A percentile compares a stretch with the other conserved stretches of the same genome.
Conservation (phyloP, 2,329 filamentous ascomycete genomes). For the Epichloe sp. region DNA sequence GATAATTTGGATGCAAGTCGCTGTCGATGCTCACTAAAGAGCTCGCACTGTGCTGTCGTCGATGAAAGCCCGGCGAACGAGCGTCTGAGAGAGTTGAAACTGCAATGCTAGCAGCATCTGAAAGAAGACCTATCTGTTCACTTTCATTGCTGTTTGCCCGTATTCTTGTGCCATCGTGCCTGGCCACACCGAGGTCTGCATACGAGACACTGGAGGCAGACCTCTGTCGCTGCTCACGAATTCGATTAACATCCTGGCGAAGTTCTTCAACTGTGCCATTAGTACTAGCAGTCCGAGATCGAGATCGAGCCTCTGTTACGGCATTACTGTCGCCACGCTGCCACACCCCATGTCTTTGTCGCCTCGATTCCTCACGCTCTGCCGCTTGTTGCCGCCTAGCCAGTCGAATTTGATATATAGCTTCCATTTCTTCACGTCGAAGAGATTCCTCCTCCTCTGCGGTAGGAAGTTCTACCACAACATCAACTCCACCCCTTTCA, state of each 20-base stretch:
- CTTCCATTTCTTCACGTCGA: conserved; percentile 84
- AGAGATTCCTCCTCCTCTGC: conserved; percentile 64
- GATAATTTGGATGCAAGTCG: conserved; percentile 27
- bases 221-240: conserved; percentile 48
- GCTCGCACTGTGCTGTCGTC: conserved; percentile 35
- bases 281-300: conserved; percentile 33
- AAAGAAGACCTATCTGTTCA: conserved; percentile 57
- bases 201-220: conserved; percentile 67
- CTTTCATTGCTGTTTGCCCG: conserved; percentile 62
- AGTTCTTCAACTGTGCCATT: conserved; percentile 47
- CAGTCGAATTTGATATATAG: conserved; percentile 76
- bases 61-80: conserved; percentile 22
- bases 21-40: conserved; percentile 43
- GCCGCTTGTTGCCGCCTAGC: conserved; percentile 62
- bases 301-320: conserved; percentile 51
- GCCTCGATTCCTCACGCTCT: conserved; percentile 65
- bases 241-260: conserved; percentile 39
- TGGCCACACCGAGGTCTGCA: conserved; percentile 59
- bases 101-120: conserved; percentile 54
- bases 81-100: conserved; percentile 21
- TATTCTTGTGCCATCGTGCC: conserved; percentile 64
- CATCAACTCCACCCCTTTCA: conserved; percentile 81
- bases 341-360: conserved; percentile 57
- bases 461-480: conserved; percentile 75
- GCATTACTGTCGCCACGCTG: conserved; percentile 55